These are phyloP conservation scores for Aspergillus awamori DNA, from an alignment of 2,329 filamentous ascomycete species.

Conservation along the genomic window DNA sequence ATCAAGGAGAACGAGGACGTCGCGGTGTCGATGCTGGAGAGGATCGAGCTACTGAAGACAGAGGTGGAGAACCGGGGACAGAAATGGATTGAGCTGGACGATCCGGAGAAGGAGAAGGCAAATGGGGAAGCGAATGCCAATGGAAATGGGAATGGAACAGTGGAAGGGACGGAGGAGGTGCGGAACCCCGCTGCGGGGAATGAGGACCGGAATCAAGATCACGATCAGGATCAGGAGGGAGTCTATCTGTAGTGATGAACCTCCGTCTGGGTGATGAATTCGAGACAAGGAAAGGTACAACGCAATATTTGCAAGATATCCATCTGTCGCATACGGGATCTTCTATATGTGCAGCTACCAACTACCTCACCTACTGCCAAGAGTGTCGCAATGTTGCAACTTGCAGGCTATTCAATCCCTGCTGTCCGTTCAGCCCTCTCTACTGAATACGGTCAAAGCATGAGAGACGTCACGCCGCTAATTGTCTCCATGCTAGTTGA, in stretches of 20 bases:
- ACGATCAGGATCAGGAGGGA: conserved; percentile 26
- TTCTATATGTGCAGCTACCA: too few species aligned
- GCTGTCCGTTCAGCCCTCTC: neutral
- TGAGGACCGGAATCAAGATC: neutral
- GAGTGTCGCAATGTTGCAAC: neutral
- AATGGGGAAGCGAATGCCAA: conserved; percentile 3
- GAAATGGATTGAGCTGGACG: conserved; percentile 50
- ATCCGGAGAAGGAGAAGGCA: conserved; percentile 15
- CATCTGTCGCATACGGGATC: too few species aligned
- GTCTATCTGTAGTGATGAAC: conserved; percentile 27
- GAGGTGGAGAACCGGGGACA: conserved; percentile 59
- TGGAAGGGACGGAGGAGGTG: neutral
- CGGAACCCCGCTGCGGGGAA: conserved; percentile 6
- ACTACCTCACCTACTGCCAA: neutral
- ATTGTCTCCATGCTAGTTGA: neutral
- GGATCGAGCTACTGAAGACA: conserved; percentile 55
- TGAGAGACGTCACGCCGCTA: neutral
- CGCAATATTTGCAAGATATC: too few species aligned
- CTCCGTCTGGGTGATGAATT: conserved; percentile 16
- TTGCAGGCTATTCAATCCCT: too few species aligned
- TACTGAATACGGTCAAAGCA: neutral
- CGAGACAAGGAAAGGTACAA: neutral
- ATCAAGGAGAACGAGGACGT: conserved; percentile 62
- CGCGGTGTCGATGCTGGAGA: conserved; percentile 57
- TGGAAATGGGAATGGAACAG: conserved; percentile 26